A percentile compares a stretch with the other conserved stretches of the same genome.
phyloP scores from a whole-genome alignment of 208 protist species.

The Acanthamoeba lenticulata region DNA sequence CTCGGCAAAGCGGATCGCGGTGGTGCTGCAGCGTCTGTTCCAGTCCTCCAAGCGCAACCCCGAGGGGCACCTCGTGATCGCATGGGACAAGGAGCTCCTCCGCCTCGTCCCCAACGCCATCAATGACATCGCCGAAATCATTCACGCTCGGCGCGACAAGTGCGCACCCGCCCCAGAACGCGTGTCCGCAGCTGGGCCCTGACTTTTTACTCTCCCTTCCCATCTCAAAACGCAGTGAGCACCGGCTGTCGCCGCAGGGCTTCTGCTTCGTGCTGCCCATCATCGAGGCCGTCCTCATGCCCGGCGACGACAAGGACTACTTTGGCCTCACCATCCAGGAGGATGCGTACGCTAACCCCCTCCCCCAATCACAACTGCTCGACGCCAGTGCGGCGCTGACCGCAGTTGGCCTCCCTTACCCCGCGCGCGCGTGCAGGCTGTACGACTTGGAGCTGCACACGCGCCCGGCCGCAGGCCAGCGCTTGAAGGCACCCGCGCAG shows the following conservation, averaged over 20 bases:
- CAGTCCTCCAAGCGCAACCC: slow-evolving; percentile 13
- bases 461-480: neutral
- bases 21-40: slow-evolving; percentile 16
- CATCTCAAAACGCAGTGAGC: neutral
- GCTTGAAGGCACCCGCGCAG: neutral
- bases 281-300: slow-evolving; percentile 54
- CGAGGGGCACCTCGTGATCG: neutral
- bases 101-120: neutral
- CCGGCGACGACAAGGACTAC: slow-evolving; percentile 32
- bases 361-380: neutral
- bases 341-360: neutral
- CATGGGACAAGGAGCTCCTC: slow-evolving; percentile 28
- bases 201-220: neutral
- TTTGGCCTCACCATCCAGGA: slow-evolving; percentile 35
- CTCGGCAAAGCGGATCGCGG: neutral
- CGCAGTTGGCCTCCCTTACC: neutral
- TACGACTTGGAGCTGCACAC: slow-evolving; percentile 26
- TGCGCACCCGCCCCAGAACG: neutral
- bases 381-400: neutral
- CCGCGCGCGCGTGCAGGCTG: neutral
- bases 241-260: neutral
- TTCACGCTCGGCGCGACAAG: slow-evolving; percentile 1
- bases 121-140: slow-evolving; percentile 60
- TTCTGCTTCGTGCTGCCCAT: slow-evolving; percentile 57
- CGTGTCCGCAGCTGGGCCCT: neutral